Conservation (phyloP, 164 flowering plant species). For the Berberis vulgaris region DNA sequence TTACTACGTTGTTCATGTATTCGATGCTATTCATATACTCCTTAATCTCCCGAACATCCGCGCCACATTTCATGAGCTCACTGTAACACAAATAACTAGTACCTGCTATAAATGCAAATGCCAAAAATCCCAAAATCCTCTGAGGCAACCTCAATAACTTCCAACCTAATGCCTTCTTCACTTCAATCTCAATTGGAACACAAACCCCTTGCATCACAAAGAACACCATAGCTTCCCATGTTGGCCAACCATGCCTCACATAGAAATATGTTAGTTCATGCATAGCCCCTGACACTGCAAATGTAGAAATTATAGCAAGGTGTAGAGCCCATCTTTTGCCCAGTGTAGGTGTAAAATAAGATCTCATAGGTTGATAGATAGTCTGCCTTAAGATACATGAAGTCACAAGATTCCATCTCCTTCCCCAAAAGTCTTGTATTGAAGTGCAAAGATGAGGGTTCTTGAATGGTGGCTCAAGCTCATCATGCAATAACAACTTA, state of each 20-base stretch:
- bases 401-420: conserved; percentile 29
- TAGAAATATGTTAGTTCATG: conserved; percentile 34
- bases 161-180: conserved; percentile 5
- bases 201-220: conserved; percentile 18
- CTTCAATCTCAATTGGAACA: conserved; percentile 11
- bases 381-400: conserved; percentile 14
- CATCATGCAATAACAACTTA: conserved; percentile 5
- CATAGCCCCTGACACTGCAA: conserved; percentile 29
- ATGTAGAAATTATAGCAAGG: conserved; percentile 16
- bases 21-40: background rate
- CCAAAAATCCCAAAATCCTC: conserved; percentile 6
- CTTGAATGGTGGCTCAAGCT: conserved; percentile 22
- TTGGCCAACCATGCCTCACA: conserved; percentile 13
- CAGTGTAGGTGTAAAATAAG: background rate
- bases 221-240: conserved; percentile 23
- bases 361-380: background rate
- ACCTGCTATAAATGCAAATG: conserved; percentile 13
- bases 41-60: background rate
- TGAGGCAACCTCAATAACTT: conserved; percentile 9
- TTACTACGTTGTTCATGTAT: background rate
- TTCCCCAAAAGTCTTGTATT: conserved; percentile 30
- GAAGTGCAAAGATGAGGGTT: conserved; percentile 30
- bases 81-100: background rate
- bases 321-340: conserved; percentile 18
- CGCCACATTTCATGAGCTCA: background rate